Base-by-base conservation (phyloP, 345 rosid species). In the Citrus reticulata region DNA sequence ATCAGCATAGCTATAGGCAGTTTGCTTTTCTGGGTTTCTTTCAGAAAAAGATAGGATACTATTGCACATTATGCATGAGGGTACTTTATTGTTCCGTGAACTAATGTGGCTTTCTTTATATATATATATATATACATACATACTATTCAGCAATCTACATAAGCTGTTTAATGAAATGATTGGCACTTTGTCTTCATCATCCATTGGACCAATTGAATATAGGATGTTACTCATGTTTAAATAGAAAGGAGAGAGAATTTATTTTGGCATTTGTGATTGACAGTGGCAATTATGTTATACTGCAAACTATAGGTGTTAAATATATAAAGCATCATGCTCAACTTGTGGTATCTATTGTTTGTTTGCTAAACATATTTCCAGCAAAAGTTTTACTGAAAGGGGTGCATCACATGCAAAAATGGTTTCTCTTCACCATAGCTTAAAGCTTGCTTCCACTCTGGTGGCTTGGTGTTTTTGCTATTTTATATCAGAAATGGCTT, bases 401-500 rank as follows among this genome's bases (percentile, higher is more conserved):
- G 25, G 51, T 69, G 32, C 63, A 72, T 62, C 66, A 39, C 49
- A 85, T 73, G 79, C 69, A 85, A 70, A 60, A 83, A 59, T 66
- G n/a, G 72, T 54, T 22, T 72, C 77, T 69, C 78, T 40, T 73
- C 77, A 68, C 55, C 62, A 58, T n/a, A 69, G 24, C 78, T 79
- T 68, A 30, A 63, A 25, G 71, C 54, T 77, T 81, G 74, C 79
- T 57, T 62, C 42, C 16, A 64, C 9, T 77, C 59, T 37, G 40
- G 35, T n/a, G 34, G 14, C 34, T 72, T 29, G 40, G 24, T 55
- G 51, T 16, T 79, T 81, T 64, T 17, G 57, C 51, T 2, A 58
- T 22, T 77, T 37, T 54, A 58, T 74, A 67, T 65, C 68, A 77
- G 66, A 82, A 86, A 86, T 88, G 90, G 89, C 90, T 70, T 46